Evolutionary conservation across 2,329 filamentous ascomycete genomes (phyloP).

Genomic region (Penicillium capsulatum): DNA sequence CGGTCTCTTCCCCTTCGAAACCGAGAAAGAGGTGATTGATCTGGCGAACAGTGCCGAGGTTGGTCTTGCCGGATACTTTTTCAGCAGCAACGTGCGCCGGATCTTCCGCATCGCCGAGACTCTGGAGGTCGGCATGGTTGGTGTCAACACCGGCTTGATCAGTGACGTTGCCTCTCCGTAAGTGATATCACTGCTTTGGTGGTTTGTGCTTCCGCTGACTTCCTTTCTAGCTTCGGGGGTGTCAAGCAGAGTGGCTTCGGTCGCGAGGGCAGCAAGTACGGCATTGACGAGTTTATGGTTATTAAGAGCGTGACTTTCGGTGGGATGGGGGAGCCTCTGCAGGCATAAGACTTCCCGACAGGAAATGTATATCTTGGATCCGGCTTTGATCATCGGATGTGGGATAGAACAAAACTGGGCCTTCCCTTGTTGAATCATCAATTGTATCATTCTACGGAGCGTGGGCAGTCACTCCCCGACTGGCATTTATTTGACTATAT

Average conservation of each 20-base stretch:
- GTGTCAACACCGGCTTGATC: constrained; percentile 67
- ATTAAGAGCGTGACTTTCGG: constrained; percentile 68
- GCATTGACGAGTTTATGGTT: constrained; percentile 69
- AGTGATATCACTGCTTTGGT: constrained; percentile 20
- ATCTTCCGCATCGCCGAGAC: constrained; percentile 60
- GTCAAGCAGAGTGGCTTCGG: constrained; percentile 81
- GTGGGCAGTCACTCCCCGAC: too few species aligned
- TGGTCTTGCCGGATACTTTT: constrained; percentile 92
- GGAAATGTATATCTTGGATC: constrained; percentile 1
- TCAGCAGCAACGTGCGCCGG: constrained; percentile 59
- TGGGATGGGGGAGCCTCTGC: constrained; percentile 57
- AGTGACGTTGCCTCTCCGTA: constrained; percentile 51
- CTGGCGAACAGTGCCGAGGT: constrained; percentile 80
- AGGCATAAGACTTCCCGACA: constrained; percentile 33
- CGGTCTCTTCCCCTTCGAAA: constrained; percentile 81
- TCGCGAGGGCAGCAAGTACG: constrained; percentile 71
- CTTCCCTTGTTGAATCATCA: too few species aligned
- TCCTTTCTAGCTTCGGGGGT: constrained; percentile 62
- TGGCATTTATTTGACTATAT: too few species aligned
- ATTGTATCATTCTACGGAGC: too few species aligned
- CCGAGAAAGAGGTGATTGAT: constrained; percentile 80
- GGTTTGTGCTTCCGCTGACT: constrained; percentile 13
- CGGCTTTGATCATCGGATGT: too few species aligned
- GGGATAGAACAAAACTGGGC: too few species aligned
- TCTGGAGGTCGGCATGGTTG: constrained; percentile 49